Conservation (phyloP, 2,329 filamentous ascomycete species). For the Pestalotiopsis sp. region DNA sequence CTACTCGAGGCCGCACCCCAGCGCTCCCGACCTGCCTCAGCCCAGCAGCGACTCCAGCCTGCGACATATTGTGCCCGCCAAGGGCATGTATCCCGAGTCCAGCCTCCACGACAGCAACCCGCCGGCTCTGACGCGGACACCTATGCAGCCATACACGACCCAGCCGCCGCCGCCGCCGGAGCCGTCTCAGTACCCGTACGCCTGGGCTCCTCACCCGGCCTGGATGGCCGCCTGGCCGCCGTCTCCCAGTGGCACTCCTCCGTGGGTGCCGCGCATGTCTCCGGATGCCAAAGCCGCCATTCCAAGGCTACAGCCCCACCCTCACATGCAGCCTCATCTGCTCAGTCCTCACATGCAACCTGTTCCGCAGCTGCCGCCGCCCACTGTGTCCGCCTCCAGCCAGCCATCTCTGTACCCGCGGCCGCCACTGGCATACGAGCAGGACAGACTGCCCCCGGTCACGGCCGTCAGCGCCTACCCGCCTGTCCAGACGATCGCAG, state of each 20-base stretch:
- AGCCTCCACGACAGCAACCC: conserved; percentile 84
- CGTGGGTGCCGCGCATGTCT: conserved; percentile 32
- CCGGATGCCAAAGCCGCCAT: conserved; percentile 28
- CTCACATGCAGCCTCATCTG: conserved; percentile 11
- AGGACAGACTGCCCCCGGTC: conserved; percentile 27
- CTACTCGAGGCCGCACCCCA: conserved; percentile 80
- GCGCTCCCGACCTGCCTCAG: conserved; percentile 73
- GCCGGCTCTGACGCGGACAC: conserved; percentile 78
- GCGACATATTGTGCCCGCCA: conserved; percentile 81
- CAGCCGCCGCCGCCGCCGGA: conserved; percentile 19
- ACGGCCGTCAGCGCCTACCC: conserved; percentile 21
- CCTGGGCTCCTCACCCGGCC: conserved; percentile 39
- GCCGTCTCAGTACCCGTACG: conserved; percentile 39
- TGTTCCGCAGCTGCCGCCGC: conserved; percentile 20
- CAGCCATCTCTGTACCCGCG: conserved; percentile 27
- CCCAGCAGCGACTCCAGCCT: conserved; percentile 81
- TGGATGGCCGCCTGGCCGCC: conserved; percentile 37
- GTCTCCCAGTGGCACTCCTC: conserved; percentile 43
- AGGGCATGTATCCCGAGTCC: conserved; percentile 97
- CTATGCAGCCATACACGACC: conserved; percentile 56
- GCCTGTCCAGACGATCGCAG: conserved; percentile 25
- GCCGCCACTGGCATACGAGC: conserved; percentile 22
- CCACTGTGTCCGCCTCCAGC: conserved; percentile 18
- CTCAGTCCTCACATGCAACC: conserved; percentile 17
- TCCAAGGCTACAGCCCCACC: conserved; percentile 19